phyloP scores from a whole-genome alignment of 2,329 filamentous ascomycete species.

The Aspergillus sergii region DNA sequence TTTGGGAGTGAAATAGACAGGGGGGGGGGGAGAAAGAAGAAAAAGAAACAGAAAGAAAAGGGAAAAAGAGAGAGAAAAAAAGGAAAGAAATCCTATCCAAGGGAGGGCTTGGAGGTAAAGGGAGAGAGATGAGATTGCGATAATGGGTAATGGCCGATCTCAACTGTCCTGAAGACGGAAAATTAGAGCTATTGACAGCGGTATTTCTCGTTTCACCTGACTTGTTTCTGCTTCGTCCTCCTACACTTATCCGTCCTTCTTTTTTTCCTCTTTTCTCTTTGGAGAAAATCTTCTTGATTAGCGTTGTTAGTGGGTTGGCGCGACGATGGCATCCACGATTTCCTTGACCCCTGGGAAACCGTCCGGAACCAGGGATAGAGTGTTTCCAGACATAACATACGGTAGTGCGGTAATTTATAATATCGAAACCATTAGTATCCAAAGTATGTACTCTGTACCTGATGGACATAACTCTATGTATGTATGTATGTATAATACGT shows the following conservation, averaged over 20 bases:
- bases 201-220: background rate
- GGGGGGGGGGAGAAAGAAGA: no score
- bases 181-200: background rate
- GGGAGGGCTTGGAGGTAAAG: slow-evolving; percentile 20
- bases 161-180: slow-evolving; percentile 14
- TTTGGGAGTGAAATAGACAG: no score
- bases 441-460: background rate
- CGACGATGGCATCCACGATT: slow-evolving; percentile 20
- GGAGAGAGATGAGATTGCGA: slow-evolving; percentile 19
- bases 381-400: background rate
- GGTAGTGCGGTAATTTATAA: slow-evolving; percentile 1
- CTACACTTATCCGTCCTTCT: slow-evolving; percentile 1
- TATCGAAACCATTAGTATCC: background rate
- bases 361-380: slow-evolving; percentile 19
- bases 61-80: slow-evolving; percentile 4
- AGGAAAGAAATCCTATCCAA: slow-evolving; percentile 16
- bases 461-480: background rate
- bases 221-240: slow-evolving; percentile 7
- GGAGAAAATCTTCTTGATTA: slow-evolving; percentile 4
- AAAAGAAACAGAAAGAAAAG: slow-evolving; percentile 8
- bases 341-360: slow-evolving; percentile 24
- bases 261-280: slow-evolving; percentile 7
- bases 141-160: slow-evolving; percentile 17
- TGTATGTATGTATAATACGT: background rate
- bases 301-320: slow-evolving; percentile 14